These are phyloP conservation scores for Ephemerocybe angulata DNA, from an alignment of 768 basidiomycete species.

Conservation along the genomic window DNA sequence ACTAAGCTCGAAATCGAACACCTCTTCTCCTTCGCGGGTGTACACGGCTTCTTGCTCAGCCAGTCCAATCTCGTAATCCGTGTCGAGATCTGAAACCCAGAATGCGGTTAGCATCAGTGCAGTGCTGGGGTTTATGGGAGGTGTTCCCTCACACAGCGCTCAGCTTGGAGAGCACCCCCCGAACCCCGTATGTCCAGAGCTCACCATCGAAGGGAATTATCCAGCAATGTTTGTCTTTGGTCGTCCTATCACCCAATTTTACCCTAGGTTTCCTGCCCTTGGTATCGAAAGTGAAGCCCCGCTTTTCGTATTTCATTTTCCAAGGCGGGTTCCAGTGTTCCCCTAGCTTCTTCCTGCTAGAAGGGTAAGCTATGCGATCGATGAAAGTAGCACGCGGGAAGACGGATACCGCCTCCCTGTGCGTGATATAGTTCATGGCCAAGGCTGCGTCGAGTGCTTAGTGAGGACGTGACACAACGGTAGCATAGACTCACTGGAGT, in stretches of 20 bases:
- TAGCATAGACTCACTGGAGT: neutral
- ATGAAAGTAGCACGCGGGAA: neutral
- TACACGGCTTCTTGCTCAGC: too few relatives aligned
- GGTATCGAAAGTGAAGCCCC: neutral
- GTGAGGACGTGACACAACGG: neutral
- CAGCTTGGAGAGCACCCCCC: too few relatives aligned
- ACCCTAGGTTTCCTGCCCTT: neutral
- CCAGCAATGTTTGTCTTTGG: neutral
- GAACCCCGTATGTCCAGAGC: too few relatives aligned
- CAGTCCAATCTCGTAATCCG: too few relatives aligned
- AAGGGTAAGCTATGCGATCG: neutral
- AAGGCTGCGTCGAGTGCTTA: neutral
- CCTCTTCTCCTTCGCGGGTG: too few relatives aligned
- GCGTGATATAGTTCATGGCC: neutral
- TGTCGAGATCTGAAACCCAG: too few relatives aligned
- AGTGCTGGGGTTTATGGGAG: too few relatives aligned
- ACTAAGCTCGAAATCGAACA: too few relatives aligned
- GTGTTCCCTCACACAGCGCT: too few relatives aligned
- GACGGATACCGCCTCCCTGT: neutral
- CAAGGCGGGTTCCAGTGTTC: neutral
- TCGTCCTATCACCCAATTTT: neutral
- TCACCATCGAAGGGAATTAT: neutral
- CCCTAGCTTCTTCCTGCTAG: neutral
- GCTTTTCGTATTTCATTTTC: neutral
- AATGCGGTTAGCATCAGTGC: too few relatives aligned